Evolutionary conservation across 75 land plant species (phyloP).

Genomic region (Larix kaempferi): DNA sequence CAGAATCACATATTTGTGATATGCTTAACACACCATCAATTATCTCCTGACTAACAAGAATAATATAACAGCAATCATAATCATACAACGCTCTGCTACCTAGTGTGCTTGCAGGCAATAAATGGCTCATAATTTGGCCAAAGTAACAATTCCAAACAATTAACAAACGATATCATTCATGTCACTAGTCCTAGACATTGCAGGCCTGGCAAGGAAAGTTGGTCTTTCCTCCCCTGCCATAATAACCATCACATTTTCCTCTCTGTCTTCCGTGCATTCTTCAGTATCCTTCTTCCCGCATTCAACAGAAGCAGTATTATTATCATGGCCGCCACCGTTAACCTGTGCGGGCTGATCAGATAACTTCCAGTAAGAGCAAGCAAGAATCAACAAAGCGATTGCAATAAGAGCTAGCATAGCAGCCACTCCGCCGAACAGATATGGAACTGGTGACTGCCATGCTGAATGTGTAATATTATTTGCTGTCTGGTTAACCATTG

Average conservation of each 20-base stretch:
- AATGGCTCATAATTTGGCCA: no score
- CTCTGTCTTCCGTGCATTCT: background rate
- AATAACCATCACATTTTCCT: constrained; percentile 13
- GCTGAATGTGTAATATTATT: no score
- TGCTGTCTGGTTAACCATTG: no score
- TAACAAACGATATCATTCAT: background rate
- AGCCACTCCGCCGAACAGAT: constrained; percentile 19
- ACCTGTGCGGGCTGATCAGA: background rate
- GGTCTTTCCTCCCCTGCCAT: constrained; percentile 18
- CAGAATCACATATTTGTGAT: no score
- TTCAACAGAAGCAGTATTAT: background rate
- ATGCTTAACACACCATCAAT: no score
- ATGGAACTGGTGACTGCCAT: constrained; percentile 11
- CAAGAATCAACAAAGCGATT: constrained; percentile 11
- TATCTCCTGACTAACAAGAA: no score
- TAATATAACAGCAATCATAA: no score
- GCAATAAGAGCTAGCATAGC: constrained; percentile 21
- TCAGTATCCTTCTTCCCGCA: background rate
- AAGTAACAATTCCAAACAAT: background rate
- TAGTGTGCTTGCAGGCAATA: no score
- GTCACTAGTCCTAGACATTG: background rate
- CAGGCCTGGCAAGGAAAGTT: constrained; percentile 14
- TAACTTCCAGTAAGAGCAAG: constrained; percentile 16
- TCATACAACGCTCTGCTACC: no score
- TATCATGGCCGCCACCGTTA: background rate